Evolutionary conservation across 805 yeast species (phyloP).

Genomic region (Kodamaea laetipori): DNA sequence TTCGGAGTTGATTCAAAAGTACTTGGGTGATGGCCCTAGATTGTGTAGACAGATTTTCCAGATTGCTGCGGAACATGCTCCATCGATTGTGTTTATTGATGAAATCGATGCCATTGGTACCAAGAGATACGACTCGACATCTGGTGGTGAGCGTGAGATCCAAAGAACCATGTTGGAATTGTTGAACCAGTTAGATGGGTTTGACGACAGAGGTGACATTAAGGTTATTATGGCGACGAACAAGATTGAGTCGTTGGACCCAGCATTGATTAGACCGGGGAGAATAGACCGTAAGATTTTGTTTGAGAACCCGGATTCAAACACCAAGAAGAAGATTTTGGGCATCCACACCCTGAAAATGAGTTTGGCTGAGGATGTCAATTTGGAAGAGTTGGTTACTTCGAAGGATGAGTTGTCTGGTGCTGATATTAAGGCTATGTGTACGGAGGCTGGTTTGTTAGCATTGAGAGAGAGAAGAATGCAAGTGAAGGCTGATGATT

Average conservation of each 20-base stretch:
- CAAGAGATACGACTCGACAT: slow-evolving; percentile 94
- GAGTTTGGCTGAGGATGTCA: slow-evolving; percentile 86
- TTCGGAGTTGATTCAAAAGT: slow-evolving; percentile 93
- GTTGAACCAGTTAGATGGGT: slow-evolving; percentile 93
- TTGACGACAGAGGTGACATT: slow-evolving; percentile 95
- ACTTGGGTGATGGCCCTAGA: slow-evolving; percentile 97
- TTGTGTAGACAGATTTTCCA: slow-evolving; percentile 92
- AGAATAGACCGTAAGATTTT: slow-evolving; percentile 94
- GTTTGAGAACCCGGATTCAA: slow-evolving; percentile 93
- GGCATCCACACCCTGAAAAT: slow-evolving; percentile 90
- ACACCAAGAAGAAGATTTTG: slow-evolving; percentile 89
- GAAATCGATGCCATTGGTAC: slow-evolving; percentile 99
- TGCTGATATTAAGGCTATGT: slow-evolving; percentile 96
- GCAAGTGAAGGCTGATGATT: slow-evolving; percentile 95
- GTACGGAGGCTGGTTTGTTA: slow-evolving; percentile 95
- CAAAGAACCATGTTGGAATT: slow-evolving; percentile 97
- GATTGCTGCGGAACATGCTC: slow-evolving; percentile 95
- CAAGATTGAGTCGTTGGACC: slow-evolving; percentile 90
- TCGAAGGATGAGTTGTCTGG: slow-evolving; percentile 94
- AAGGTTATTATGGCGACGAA: slow-evolving; percentile 98
- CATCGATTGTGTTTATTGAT: slow-evolving; percentile 97
- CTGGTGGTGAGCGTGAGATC: slow-evolving; percentile 96
- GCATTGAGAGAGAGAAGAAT: slow-evolving; percentile 96
- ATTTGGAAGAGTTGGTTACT: slow-evolving; percentile 83
- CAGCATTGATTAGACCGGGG: slow-evolving; percentile 95